These are phyloP conservation scores for Hysterium pulicare DNA, from an alignment of 2,329 filamentous ascomycete genomes.

Conservation along the genomic window DNA sequence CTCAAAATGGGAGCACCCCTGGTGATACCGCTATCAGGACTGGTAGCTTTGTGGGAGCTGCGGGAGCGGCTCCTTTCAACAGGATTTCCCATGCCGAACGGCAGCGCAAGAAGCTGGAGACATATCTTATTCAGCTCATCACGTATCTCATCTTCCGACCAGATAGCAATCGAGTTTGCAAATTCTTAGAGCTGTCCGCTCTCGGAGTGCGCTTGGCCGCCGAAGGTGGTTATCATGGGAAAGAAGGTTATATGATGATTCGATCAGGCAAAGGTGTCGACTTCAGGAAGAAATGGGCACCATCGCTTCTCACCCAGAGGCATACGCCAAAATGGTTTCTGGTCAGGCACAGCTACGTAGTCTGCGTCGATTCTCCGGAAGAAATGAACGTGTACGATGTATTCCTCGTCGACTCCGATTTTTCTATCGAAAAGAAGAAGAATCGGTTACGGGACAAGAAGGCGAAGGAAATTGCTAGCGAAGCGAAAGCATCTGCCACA, in stretches of 20 bases:
- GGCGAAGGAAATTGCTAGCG: conserved; percentile 61
- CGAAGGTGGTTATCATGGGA: conserved; percentile 95
- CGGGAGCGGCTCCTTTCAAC: conserved; percentile 26
- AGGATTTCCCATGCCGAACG: conserved; percentile 66
- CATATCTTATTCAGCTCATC: conserved; percentile 90
- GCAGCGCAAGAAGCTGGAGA: conserved; percentile 81
- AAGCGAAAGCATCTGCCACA: conserved; percentile 59
- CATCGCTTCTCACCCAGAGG: conserved; percentile 72
- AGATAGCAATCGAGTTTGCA: conserved; percentile 92
- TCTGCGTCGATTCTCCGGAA: conserved; percentile 96
- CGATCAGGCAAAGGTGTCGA: conserved; percentile 87
- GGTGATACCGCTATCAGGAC: conserved; percentile 25
- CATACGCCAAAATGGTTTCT: conserved; percentile 97
- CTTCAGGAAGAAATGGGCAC: conserved; percentile 76
- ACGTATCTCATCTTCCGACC: conserved; percentile 94
- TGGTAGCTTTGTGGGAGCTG: conserved; percentile 41
- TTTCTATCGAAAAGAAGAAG: conserved; percentile 73
- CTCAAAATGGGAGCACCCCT: conserved; percentile 20
- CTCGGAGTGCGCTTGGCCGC: conserved; percentile 89
- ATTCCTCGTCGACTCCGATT: conserved; percentile 89
- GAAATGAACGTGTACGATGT: conserved; percentile 99
- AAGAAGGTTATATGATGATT: conserved; percentile 91
- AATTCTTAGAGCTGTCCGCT: conserved; percentile 92
- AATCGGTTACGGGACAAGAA: conserved; percentile 50
- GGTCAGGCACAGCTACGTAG: conserved; percentile 95